Evolutionary conservation across 306 rosid species (phyloP), one percentile per base, ranked within the genome.

Genomic region (Quercus agrifolia): DNA sequence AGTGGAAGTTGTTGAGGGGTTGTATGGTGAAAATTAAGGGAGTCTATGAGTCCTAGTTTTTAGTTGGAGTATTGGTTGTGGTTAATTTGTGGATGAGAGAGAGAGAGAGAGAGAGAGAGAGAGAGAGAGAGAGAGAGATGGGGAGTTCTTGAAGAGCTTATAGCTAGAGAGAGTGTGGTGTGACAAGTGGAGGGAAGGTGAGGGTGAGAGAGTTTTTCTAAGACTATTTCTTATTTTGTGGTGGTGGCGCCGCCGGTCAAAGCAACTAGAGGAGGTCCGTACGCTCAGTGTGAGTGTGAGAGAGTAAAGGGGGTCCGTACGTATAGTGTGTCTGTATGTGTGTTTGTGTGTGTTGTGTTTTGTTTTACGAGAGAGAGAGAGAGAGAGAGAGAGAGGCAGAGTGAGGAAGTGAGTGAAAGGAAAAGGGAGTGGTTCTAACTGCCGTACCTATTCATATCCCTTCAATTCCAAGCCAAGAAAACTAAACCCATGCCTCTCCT

Each of bases 141-240:
- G 84, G 44, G 82, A 31, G 82, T 64, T 63, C 20, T 71, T 74
- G 79, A 51, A 75, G 73, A 82, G 69, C 46, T 41, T 41, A 41
- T 41, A 41, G 46, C 70, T 77, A 67, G 71, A 67, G 80, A 46
- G 74, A 63, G 82, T 84, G 81, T 79, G 90, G 28, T 80, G 88
- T 84, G 96, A 90, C 97, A 94, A 86, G 90, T 93, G 98, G 93
- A 54, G 68, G 89, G 85, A 81, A 63, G 77, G 75, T 78, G 83
- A 74, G 83, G 80, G 75, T 51, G 14, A 67, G 72, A 83, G 97
- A 93, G 91, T 87, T 91, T 88, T 90, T 93, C 98, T 81, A 79
- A 86, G 81, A 82, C 87, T 49, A 12, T 3, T 49, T 49, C 87
- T 49, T 49, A 10, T 49, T 49, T 80, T 78, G 75, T 66, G 74